A percentile compares a stretch with the other conserved stretches of the same genome.
These are phyloP conservation scores for Pachysolen tannophilus DNA, from an alignment of 805 yeast species.

Conservation along the genomic window DNA sequence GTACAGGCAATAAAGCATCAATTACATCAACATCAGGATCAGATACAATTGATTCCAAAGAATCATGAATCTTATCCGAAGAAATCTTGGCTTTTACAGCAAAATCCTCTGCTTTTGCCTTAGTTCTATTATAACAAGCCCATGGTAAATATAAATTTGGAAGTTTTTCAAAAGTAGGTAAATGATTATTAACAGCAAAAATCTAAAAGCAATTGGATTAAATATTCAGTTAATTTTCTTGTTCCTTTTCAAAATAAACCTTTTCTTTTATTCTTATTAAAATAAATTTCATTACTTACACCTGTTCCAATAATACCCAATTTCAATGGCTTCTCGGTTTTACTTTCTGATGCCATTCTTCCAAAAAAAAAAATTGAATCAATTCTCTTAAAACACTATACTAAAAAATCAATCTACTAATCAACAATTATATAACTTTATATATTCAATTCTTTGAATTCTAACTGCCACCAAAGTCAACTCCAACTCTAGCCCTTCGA, in stretches of 20 bases:
- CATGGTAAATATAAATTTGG: slow-evolving; percentile 45
- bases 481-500: no score
- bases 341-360: background rate
- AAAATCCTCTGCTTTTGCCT: slow-evolving; percentile 72
- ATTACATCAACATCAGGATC: slow-evolving; percentile 67
- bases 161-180: slow-evolving; percentile 57
- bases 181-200: slow-evolving; percentile 78
- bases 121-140: slow-evolving; percentile 80
- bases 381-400: no score
- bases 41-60: slow-evolving; percentile 54
- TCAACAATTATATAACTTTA: no score
- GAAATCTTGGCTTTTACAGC: slow-evolving; percentile 54
- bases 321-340: slow-evolving; percentile 4
- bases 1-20: slow-evolving; percentile 88
- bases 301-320: slow-evolving; percentile 10
- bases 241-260: background rate
- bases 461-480: no score
- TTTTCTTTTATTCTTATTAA: background rate
- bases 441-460: no score
- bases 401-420: no score
- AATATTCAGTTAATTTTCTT: background rate
- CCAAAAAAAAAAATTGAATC: no score
- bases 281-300: background rate
- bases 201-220: no score
- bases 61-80: slow-evolving; percentile 43